These are phyloP conservation scores for Trichoderma brevicompactum DNA, from an alignment of 2,329 filamentous ascomycete species.

Conservation along the genomic window DNA sequence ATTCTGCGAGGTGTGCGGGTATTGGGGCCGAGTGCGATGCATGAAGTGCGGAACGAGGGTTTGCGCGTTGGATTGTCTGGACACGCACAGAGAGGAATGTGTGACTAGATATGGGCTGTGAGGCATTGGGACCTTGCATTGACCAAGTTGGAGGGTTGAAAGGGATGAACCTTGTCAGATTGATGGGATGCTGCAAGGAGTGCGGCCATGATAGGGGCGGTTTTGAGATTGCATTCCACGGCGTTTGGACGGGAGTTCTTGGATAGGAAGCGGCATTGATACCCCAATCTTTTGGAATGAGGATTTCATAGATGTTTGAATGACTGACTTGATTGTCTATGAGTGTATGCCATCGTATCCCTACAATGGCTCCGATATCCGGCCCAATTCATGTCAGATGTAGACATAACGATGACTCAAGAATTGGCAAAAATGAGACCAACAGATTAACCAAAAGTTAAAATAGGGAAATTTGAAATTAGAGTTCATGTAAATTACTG, in stretches of 20 bases:
- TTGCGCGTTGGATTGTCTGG: constrained; percentile 77
- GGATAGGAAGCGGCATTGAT: constrained; percentile 29
- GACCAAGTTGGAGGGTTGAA: background rate
- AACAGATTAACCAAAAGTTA: background rate
- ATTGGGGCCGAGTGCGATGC: constrained; percentile 78
- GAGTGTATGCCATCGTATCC: background rate
- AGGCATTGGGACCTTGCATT: constrained; percentile 15
- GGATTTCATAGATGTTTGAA: background rate
- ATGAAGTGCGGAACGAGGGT: constrained; percentile 77
- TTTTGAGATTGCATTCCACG: constrained; percentile 15
- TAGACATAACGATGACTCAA: constrained; percentile 2
- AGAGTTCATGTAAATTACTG: background rate
- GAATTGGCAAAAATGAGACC: background rate
- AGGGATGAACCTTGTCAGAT: background rate
- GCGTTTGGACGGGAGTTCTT: constrained; percentile 29
- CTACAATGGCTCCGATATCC: constrained; percentile 16
- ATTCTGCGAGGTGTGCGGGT: constrained; percentile 81
- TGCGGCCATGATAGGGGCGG: background rate
- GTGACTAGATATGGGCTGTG: constrained; percentile 64
- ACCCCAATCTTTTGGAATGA: constrained; percentile 13
- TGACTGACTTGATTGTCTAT: background rate
- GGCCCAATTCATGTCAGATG: constrained; percentile 2
- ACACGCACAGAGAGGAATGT: constrained; percentile 72
- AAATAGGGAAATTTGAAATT: background rate
- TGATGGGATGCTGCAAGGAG: background rate